phyloP scores from a whole-genome alignment of 2,329 filamentous ascomycete genomes.

The Paramyrothecium sp. region DNA sequence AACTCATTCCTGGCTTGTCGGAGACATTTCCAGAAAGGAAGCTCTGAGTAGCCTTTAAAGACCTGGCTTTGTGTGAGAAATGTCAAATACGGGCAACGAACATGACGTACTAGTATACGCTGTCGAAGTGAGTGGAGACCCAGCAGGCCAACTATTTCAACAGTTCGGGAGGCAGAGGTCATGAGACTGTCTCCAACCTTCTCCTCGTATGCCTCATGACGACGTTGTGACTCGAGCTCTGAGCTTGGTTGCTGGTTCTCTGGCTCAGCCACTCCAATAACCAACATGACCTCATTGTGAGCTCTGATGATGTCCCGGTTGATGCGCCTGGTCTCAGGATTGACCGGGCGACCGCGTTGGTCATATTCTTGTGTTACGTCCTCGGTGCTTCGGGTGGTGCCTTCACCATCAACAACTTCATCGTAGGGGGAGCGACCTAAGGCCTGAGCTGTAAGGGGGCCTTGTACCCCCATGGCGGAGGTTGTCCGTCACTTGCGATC shows the following conservation, averaged over 20 bases:
- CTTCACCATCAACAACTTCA: conserved; percentile 51
- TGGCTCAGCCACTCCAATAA: conserved; percentile 61
- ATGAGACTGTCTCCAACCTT: conserved; percentile 38
- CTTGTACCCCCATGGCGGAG: conserved; percentile 50
- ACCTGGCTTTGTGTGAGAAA: conserved; percentile 34
- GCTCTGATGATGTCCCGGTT: conserved; percentile 58
- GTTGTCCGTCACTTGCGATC: neutral
- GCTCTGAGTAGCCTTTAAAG: conserved; percentile 47
- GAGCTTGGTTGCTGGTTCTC: conserved; percentile 41
- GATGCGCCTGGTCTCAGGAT: conserved; percentile 51
- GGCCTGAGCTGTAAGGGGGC: conserved; percentile 55
- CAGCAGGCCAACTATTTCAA: conserved; percentile 46
- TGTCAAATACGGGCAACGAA: neutral
- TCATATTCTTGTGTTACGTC: conserved; percentile 51
- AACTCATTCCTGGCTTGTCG: conserved; percentile 22
- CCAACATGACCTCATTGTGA: conserved; percentile 63
- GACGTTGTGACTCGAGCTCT: conserved; percentile 37
- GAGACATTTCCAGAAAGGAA: conserved; percentile 46
- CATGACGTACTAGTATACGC: conserved; percentile 46
- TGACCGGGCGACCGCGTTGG: conserved; percentile 53
- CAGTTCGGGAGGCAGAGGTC: conserved; percentile 28
- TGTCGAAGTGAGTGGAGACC: conserved; percentile 52
- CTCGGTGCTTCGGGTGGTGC: conserved; percentile 32
- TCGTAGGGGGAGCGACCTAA: conserved; percentile 61
- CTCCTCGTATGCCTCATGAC: conserved; percentile 48